Evolutionary conservation across 202 grass and related monocot genomes (phyloP).

Genomic region (Musa balbisiana): DNA sequence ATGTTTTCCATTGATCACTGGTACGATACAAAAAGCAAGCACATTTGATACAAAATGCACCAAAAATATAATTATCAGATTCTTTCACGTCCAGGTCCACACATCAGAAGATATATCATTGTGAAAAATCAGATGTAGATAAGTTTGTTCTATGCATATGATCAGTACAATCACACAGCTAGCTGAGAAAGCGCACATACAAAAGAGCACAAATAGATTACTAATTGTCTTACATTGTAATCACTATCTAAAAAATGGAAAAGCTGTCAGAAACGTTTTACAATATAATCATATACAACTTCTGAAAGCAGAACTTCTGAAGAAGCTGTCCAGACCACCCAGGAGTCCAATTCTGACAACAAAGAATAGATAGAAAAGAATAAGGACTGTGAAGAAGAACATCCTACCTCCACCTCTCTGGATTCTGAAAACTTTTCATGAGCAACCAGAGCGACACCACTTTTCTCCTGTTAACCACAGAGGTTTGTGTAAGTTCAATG

Average conservation of each 20-base stretch:
- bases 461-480: conserved; percentile 62
- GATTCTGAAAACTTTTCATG: conserved; percentile 81
- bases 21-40: background rate
- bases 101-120: background rate
- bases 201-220: no score
- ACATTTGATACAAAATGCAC: background rate
- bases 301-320: no score
- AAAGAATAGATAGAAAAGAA: conserved; percentile 8
- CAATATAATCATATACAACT: background rate
- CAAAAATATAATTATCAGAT: background rate
- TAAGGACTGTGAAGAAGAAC: background rate
- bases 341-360: background rate
- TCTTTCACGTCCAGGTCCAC: background rate
- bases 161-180: no score
- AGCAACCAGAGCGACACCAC: conserved; percentile 67
- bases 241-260: no score
- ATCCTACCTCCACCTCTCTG: conserved; percentile 69
- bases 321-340: background rate
- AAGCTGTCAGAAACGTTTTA: background rate
- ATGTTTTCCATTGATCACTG: background rate
- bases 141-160: no score
- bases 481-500: background rate
- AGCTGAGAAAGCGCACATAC: no score
- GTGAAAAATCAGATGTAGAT: background rate
- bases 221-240: no score